Conservation (phyloP, 2,329 filamentous ascomycete genomes). For the Fusarium avenaceum region DNA sequence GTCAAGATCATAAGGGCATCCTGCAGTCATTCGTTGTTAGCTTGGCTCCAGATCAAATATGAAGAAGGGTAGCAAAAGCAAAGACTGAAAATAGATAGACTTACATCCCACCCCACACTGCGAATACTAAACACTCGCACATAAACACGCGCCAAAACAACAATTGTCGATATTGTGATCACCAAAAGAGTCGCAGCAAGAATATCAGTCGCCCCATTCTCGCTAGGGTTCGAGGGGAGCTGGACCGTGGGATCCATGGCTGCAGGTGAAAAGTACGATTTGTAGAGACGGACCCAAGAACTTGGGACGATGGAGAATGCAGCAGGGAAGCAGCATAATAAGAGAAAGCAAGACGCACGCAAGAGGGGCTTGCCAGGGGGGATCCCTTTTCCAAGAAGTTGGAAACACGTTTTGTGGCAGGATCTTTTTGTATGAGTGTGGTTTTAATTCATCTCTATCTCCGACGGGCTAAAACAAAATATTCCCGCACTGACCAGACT, state of each 20-base stretch:
- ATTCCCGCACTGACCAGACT: not conserved
- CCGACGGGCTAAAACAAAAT: slow-evolving; percentile 17
- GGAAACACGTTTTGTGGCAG: slow-evolving; percentile 21
- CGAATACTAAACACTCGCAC: slow-evolving; percentile 62
- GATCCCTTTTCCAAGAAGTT: not conserved
- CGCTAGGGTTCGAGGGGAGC: slow-evolving; percentile 52
- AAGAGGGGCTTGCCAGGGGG: slow-evolving; percentile 1
- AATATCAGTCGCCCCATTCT: slow-evolving; percentile 55
- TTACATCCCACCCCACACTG: slow-evolving; percentile 62
- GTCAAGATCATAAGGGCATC: slow-evolving; percentile 51
- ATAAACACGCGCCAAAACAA: slow-evolving; percentile 59
- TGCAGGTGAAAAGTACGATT: not conserved
- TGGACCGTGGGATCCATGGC: slow-evolving; percentile 39
- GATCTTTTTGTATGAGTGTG: not conserved
- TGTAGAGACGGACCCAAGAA: slow-evolving; percentile 24
- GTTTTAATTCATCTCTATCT: not conserved
- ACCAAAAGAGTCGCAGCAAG: slow-evolving; percentile 57
- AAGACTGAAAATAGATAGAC: slow-evolving; percentile 16
- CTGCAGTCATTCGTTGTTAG: slow-evolving; percentile 33
- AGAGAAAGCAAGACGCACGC: slow-evolving; percentile 24
- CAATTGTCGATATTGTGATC: slow-evolving; percentile 54
- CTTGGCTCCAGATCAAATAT: not conserved
- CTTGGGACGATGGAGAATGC: slow-evolving; percentile 13
- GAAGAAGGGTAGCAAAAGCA: not conserved
- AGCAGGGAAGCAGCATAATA: slow-evolving; percentile 16